Evolutionary conservation across 2,329 filamentous ascomycete genomes (phyloP), one percentile per base, ranked within the genome.

Genomic region (Alternaria sp.): DNA sequence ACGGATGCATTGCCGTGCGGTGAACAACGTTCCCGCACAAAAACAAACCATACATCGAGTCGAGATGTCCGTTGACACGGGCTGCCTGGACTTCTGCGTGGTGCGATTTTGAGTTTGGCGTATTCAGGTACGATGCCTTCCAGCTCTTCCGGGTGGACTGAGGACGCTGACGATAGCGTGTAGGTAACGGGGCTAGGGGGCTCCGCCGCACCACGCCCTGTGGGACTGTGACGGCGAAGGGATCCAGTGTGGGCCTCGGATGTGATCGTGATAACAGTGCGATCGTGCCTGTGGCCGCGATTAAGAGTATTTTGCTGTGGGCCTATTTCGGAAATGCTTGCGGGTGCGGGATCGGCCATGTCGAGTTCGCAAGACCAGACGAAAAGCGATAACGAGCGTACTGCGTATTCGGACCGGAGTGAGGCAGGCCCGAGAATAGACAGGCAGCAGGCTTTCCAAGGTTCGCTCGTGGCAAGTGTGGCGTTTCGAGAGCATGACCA

Each of bases 401-500:
- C 50, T 43, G 40, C 28, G 11, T 21, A 32, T 57, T 43, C 49
- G 58, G 62, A 58, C 49, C 57, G 61, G 57, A 61, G 21, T 17
- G 25, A 50, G 55, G 12, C 10, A 36, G 4, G 17, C n/a, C 50
- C 56, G 61, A 32, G n/a, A 28, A 40, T 36, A 17, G 49, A 52
- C 19, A 52, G 5, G 19, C 30, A 53, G 28, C 54, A 47, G 44
- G 43, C 9, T 13, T 47, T 57, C 44, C 43, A 47, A 26, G 30
- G 15, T 40, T 57, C 36, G 17, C 12, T 7, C 17, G 61, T 61
- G 57, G 61, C 61, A 25, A 63, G 28, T 61, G 61, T 63, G 61
- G 61, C 61, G 57, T 44, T 63, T 21, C 36, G 57, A 51, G 60
- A 40, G 26, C 61, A 63, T 63, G 61, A 60, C 57, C 59, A 46